Evolutionary conservation across 768 basidiomycete genomes (phyloP).

Genomic region (Serendipita sp.): DNA sequence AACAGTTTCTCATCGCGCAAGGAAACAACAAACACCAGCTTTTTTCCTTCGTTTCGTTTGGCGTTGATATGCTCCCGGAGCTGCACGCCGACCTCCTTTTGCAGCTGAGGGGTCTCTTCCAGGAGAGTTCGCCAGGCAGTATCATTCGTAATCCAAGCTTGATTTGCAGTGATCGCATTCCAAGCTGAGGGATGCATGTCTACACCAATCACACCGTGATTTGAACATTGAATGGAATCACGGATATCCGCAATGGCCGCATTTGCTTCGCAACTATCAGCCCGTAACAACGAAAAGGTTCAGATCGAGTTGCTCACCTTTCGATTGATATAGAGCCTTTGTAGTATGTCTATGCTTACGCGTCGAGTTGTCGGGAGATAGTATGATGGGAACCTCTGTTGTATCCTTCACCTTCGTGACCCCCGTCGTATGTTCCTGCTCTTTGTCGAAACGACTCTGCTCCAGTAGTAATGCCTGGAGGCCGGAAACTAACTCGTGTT

Average conservation of each 20-base stretch:
- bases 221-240: slow-evolving; percentile 36
- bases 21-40: slow-evolving; percentile 46
- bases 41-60: slow-evolving; percentile 42
- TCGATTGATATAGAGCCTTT: slow-evolving; percentile 24
- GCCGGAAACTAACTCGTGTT: slow-evolving; percentile 57
- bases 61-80: slow-evolving; percentile 43
- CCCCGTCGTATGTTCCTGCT: slow-evolving; percentile 24
- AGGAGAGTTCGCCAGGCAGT: slow-evolving; percentile 52
- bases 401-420: slow-evolving; percentile 22
- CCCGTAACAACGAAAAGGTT: not conserved
- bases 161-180: slow-evolving; percentile 39
- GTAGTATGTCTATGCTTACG: slow-evolving; percentile 50
- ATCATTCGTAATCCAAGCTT: slow-evolving; percentile 57
- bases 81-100: slow-evolving; percentile 46
- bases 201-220: slow-evolving; percentile 50
- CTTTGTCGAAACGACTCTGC: slow-evolving; percentile 53
- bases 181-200: slow-evolving; percentile 48
- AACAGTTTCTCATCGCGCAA: slow-evolving; percentile 56
- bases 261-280: slow-evolving; percentile 33
- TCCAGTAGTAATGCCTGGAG: slow-evolving; percentile 63
- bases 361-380: slow-evolving; percentile 57
- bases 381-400: slow-evolving; percentile 37
- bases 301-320: not conserved
- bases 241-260: slow-evolving; percentile 44
- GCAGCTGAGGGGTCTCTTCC: slow-evolving; percentile 37